Evolutionary conservation across 441 rosid species (phyloP), one percentile per base, ranked within the genome.

Genomic region (Erysimum pusillum): DNA sequence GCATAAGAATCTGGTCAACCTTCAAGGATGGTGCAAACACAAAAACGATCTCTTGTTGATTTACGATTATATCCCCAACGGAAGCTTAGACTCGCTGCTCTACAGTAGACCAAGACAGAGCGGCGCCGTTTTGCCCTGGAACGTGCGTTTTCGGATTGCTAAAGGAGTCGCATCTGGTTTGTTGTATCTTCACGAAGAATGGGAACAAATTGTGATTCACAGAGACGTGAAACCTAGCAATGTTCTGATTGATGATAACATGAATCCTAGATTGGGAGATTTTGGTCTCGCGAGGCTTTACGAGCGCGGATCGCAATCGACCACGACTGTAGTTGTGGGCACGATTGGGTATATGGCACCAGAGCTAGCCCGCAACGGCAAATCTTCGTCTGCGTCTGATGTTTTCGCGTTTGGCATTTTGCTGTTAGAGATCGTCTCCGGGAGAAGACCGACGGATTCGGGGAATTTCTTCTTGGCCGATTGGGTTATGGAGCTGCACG

Each of bases 21-120:
- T 90, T 17, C 90, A 88, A 60, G 98, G 98, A 5, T 91, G 97
- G 95, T 91, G 98, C 45, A 86, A 90, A 79, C 77, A 64, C 48
- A 86, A 83, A 45, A 79, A 74, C 32, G 93, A 90, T 66, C 88
- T 90, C 20, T 83, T 93, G 57, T 34, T 91, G 2, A 85, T 90
- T 6, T 91, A 93, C 45, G 96, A 90, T 66, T 89, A 82, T 64
- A 84, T 91, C 58, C 86, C 92, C 2, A 79, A 90, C 36, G 96
- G 98, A 51, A 87, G 93, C 84, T 89, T 94, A 1, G 90, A 88
- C 31, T 41, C 83, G 5, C 84, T 90, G 14, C 77, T 93, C 0
- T 83, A 79, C 77, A 45, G 65, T 13, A 73, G 52, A 3, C 69
- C 71, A 2, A 79, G 83, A 48, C 8, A 15, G 45, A 72, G 61